These are phyloP conservation scores for Linum usitatissimum DNA, from an alignment of 345 rosid genomes.

Conservation along the genomic window DNA sequence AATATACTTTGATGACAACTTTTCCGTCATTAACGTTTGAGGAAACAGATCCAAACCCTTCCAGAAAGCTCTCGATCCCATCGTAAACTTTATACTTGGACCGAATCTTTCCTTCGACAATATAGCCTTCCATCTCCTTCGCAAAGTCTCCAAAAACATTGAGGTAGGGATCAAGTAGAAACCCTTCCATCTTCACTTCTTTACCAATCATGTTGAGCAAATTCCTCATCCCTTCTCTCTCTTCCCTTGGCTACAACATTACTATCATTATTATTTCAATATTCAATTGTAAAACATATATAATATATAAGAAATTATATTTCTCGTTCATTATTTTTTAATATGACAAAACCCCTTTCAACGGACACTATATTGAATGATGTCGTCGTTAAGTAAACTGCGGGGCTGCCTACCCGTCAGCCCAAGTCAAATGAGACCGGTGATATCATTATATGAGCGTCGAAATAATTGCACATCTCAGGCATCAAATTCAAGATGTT, in stretches of 20 bases:
- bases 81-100: constrained; percentile 20
- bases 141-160: constrained; percentile 23
- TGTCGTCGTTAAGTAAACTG: too few relatives aligned
- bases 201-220: constrained; percentile 37
- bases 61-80: constrained; percentile 34
- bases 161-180: constrained; percentile 19
- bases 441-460: too few relatives aligned
- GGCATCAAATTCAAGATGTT: too few relatives aligned
- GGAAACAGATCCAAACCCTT: constrained; percentile 32
- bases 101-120: constrained; percentile 24
- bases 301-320: too few relatives aligned
- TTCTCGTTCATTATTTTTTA: too few relatives aligned
- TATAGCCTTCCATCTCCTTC: constrained; percentile 22
- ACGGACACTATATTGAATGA: too few relatives aligned
- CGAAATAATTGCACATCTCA: too few relatives aligned
- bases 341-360: too few relatives aligned
- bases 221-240: constrained; percentile 37
- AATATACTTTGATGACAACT: constrained; percentile 19
- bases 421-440: too few relatives aligned
- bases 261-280: not conserved
- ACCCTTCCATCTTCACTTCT: constrained; percentile 43
- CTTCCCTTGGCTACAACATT: constrained; percentile 26
- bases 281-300: not conserved
- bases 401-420: too few relatives aligned
- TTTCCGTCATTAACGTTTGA: constrained; percentile 32